A percentile compares a stretch with the other conserved stretches of the same genome.
These are phyloP conservation scores for Begonia masoniana DNA, from an alignment of 306 rosid species.

Conservation along the genomic window DNA sequence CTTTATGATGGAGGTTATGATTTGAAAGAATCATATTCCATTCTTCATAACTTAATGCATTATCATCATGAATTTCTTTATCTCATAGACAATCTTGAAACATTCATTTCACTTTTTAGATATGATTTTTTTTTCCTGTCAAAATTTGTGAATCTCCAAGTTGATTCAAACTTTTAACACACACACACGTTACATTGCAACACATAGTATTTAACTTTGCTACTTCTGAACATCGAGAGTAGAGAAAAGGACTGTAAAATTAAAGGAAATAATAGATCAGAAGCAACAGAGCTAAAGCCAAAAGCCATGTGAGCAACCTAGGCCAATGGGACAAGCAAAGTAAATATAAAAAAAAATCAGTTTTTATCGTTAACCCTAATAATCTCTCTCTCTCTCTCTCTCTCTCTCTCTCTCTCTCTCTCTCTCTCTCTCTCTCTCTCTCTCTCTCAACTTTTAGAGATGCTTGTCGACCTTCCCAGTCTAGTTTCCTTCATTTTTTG, in stretches of 20 bases:
- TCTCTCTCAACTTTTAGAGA: not conserved
- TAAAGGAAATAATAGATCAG: not conserved
- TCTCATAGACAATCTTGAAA: not conserved
- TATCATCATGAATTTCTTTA: not conserved
- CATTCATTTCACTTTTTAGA: not conserved
- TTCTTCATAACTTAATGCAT: not conserved
- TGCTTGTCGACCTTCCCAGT: not conserved
- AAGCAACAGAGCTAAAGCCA: not conserved
- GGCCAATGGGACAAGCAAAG: not conserved
- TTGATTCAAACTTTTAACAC: not conserved
- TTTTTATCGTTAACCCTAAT: too few species aligned
- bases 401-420: not conserved
- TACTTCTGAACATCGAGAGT: not conserved
- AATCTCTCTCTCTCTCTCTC: constrained; percentile 1
- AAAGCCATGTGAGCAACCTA: not conserved
- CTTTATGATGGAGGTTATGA: not conserved
- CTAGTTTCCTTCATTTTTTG: not conserved
- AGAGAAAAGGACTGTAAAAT: not conserved
- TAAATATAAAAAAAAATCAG: not conserved
- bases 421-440: constrained; percentile 1
- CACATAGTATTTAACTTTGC: not conserved
- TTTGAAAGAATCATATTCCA: not conserved
- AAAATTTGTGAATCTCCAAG: not conserved
- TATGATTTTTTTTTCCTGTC: not conserved
- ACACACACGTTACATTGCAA: not conserved